phyloP scores from a whole-genome alignment of 108 stramenopile species.

The Skeletonema tropicum region DNA sequence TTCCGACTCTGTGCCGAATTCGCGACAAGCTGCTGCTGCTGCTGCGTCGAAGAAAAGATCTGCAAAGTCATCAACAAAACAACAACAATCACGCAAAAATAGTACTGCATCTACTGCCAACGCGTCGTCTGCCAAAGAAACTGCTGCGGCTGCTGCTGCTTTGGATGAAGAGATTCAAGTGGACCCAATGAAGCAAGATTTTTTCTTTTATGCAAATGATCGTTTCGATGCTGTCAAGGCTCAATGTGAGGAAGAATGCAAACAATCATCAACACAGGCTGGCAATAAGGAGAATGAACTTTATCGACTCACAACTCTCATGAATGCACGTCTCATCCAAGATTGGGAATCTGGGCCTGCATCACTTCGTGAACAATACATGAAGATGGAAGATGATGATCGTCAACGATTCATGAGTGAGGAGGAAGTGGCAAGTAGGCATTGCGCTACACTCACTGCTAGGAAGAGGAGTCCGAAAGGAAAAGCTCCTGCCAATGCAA shows the following conservation, averaged over 20 bases:
- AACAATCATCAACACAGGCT: slow-evolving; percentile 17
- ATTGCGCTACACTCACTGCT: slow-evolving; percentile 88
- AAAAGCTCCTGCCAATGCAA: neutral
- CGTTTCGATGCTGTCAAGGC: slow-evolving; percentile 37
- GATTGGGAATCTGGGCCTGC: slow-evolving; percentile 69
- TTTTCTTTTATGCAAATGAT: slow-evolving; percentile 80
- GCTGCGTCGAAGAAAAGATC: slow-evolving; percentile 14
- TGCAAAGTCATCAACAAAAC: slow-evolving; percentile 19
- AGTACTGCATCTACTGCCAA: slow-evolving; percentile 6
- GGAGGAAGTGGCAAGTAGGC: slow-evolving; percentile 89
- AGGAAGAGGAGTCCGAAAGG: slow-evolving; percentile 51
- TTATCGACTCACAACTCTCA: slow-evolving; percentile 64
- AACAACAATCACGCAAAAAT: slow-evolving; percentile 18
- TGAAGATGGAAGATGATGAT: slow-evolving; percentile 80
- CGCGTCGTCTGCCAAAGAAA: slow-evolving; percentile 20
- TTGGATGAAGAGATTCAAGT: slow-evolving; percentile 53
- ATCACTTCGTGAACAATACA: slow-evolving; percentile 55
- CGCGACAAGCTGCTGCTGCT: neutral
- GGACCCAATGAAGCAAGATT: slow-evolving; percentile 84
- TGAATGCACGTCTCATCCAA: slow-evolving; percentile 71
- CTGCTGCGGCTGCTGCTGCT: slow-evolving; percentile 17
- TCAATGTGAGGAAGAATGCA: slow-evolving; percentile 58
- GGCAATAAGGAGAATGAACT: slow-evolving; percentile 52
- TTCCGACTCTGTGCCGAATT: slow-evolving; percentile 16
- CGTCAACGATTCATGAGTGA: slow-evolving; percentile 83